These are phyloP conservation scores for Fusarium abutilonis DNA, from an alignment of 2,329 filamentous ascomycete genomes.

Conservation along the genomic window DNA sequence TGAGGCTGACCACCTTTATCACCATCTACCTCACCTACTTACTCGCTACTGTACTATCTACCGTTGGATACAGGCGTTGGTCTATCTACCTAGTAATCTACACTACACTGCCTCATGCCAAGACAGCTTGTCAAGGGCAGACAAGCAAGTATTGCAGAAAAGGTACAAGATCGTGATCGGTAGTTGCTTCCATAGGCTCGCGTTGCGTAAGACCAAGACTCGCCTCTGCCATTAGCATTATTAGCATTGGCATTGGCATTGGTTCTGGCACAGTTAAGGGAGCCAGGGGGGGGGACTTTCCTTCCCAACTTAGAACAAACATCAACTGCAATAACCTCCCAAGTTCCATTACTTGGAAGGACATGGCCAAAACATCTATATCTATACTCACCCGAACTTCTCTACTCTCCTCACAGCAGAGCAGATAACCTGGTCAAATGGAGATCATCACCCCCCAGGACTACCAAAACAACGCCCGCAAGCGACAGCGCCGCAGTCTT, in stretches of 20 bases:
- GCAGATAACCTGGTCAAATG: constrained; percentile 37
- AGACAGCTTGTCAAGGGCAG: constrained; percentile 23
- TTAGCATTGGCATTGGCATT: neutral
- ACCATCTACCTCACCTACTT: constrained; percentile 14
- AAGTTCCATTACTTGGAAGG: constrained; percentile 10
- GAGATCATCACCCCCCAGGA: constrained; percentile 49
- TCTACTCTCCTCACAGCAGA: constrained; percentile 5
- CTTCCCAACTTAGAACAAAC: constrained; percentile 10
- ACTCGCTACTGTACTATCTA: too few species aligned
- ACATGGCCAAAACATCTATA: constrained; percentile 19
- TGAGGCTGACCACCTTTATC: constrained; percentile 29
- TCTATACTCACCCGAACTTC: constrained; percentile 10
- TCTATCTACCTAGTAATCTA: constrained; percentile 11
- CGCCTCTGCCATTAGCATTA: too few species aligned
- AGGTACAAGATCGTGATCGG: neutral
- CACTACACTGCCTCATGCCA: constrained; percentile 23
- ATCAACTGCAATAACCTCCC: neutral
- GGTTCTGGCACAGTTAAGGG: constrained; percentile 9
- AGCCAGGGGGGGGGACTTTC: constrained; percentile 9
- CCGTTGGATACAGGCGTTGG: neutral
- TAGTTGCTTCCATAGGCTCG: constrained; percentile 6
- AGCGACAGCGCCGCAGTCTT: constrained; percentile 45
- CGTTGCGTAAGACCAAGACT: constrained; percentile 15
- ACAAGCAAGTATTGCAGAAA: constrained; percentile 1
- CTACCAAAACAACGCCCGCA: constrained; percentile 45